These are phyloP conservation scores for Sophora flavescens DNA, from an alignment of 306 rosid species.

Conservation along the genomic window DNA sequence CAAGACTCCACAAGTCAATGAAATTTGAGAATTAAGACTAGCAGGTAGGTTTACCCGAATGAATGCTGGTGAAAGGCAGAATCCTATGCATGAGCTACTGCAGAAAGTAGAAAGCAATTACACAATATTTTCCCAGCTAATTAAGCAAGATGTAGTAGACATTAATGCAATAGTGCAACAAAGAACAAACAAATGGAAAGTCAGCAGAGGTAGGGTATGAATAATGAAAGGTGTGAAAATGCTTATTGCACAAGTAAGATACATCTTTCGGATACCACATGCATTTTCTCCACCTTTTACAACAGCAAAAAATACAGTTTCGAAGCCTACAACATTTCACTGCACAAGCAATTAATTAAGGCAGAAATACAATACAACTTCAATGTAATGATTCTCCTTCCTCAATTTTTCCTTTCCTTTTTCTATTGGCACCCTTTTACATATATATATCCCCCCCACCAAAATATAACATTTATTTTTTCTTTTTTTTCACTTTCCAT, in stretches of 20 bases:
- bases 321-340: slow-evolving; percentile 38
- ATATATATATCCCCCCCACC: slow-evolving; percentile 17
- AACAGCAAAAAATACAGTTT: slow-evolving; percentile 44
- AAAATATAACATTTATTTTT: slow-evolving; percentile 34
- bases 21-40: background rate
- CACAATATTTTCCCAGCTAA: slow-evolving; percentile 10
- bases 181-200: slow-evolving; percentile 9
- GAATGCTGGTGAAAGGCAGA: background rate
- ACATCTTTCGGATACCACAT: slow-evolving; percentile 40
- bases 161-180: slow-evolving; percentile 20
- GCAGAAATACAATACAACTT: slow-evolving; percentile 44
- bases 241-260: slow-evolving; percentile 52
- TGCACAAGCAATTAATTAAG: slow-evolving; percentile 46
- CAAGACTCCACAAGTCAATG: slow-evolving; percentile 13
- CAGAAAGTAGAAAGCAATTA: slow-evolving; percentile 29
- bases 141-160: background rate
- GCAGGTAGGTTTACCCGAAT: background rate
- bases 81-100: background rate
- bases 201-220: background rate
- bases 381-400: slow-evolving; percentile 41
- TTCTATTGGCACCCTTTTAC: slow-evolving; percentile 17
- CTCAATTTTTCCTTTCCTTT: slow-evolving; percentile 19
- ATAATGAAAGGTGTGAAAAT: slow-evolving; percentile 15
- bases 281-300: slow-evolving; percentile 43
- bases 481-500: background rate